phyloP scores from a whole-genome alignment of 2,329 filamentous ascomycete species.

The Aspergillus pseudoviridinutans region DNA sequence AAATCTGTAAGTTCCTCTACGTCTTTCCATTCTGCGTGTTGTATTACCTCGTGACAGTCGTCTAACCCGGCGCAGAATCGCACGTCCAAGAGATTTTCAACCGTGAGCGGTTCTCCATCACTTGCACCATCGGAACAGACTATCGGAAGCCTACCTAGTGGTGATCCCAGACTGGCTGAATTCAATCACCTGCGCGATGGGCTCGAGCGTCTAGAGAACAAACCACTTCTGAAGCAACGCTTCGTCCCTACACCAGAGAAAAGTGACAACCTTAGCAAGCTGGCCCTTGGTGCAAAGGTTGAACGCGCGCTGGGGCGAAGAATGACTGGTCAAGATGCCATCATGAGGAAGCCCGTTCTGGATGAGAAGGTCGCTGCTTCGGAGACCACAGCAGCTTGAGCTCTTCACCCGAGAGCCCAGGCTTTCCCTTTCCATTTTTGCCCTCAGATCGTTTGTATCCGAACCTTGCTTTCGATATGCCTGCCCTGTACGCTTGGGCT shows the following conservation, averaged over 20 bases:
- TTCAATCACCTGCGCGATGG: constrained; percentile 75
- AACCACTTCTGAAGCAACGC: constrained; percentile 75
- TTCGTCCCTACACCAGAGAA: constrained; percentile 76
- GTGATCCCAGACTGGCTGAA: constrained; percentile 55
- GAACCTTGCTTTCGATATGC: constrained; percentile 15
- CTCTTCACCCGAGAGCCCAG: constrained; percentile 2
- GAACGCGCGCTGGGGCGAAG: constrained; percentile 80
- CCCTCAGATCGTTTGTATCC: constrained; percentile 5
- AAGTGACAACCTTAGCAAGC: constrained; percentile 74
- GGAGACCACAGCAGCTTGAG: constrained; percentile 17
- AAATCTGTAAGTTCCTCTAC: constrained; percentile 42
- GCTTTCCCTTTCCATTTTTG: not conserved
- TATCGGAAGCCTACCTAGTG: constrained; percentile 34
- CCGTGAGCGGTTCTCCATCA: constrained; percentile 47
- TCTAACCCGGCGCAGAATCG: constrained; percentile 39
- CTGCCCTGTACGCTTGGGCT: not conserved
- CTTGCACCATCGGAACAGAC: constrained; percentile 46
- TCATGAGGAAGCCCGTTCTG: constrained; percentile 62
- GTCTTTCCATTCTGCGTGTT: not conserved
- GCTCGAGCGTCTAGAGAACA: constrained; percentile 85
- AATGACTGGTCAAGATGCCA: constrained; percentile 83
- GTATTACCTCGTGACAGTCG: not conserved
- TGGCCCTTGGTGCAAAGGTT: constrained; percentile 84
- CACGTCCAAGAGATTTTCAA: constrained; percentile 52
- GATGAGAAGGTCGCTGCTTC: constrained; percentile 33